Conservation (phyloP, 2,329 filamentous ascomycete genomes). For the Chaetomium sp. region DNA sequence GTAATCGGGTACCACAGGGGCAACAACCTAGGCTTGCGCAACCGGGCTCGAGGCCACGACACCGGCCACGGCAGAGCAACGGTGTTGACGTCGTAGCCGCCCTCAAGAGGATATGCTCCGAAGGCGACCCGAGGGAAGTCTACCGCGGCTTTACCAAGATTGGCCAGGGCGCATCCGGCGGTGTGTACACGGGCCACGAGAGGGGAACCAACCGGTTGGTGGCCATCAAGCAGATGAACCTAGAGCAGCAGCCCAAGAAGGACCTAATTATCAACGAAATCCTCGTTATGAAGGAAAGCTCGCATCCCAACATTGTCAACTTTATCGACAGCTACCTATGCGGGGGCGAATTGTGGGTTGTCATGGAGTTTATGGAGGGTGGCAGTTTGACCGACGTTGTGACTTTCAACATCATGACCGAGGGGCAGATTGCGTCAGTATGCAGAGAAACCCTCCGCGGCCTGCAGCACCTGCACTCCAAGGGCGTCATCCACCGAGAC, state of each 20-base stretch:
- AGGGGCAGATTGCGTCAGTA: conserved; percentile 93
- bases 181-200: conserved; percentile 89
- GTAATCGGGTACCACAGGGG: conserved; percentile 28
- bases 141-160: conserved; percentile 91
- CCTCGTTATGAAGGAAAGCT: conserved; percentile 97
- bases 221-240: conserved; percentile 99
- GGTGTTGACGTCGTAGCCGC: conserved; percentile 75
- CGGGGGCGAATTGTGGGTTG: conserved; percentile 88
- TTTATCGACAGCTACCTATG: conserved; percentile 97
- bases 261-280: conserved; percentile 99
- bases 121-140: conserved; percentile 80
- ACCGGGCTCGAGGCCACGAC: conserved; percentile 60
- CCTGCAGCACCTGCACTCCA: conserved; percentile 90
- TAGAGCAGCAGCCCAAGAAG: conserved; percentile 98
- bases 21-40: conserved; percentile 34
- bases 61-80: conserved; percentile 71
- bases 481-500: conserved; percentile 95
- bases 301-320: conserved; percentile 97
- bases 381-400: conserved; percentile 97
- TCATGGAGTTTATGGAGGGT: conserved; percentile 99
- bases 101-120: conserved; percentile 82
- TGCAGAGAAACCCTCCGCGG: conserved; percentile 90
- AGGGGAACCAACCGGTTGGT: conserved; percentile 78
- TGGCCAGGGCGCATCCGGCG: conserved; percentile 92
- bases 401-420: conserved; percentile 98